Percentiles rank a stretch among this genome's conserved stretches.
Evolutionary conservation across 257 asterid species (phyloP).

Genomic region (Anisodus tanguticus): DNA sequence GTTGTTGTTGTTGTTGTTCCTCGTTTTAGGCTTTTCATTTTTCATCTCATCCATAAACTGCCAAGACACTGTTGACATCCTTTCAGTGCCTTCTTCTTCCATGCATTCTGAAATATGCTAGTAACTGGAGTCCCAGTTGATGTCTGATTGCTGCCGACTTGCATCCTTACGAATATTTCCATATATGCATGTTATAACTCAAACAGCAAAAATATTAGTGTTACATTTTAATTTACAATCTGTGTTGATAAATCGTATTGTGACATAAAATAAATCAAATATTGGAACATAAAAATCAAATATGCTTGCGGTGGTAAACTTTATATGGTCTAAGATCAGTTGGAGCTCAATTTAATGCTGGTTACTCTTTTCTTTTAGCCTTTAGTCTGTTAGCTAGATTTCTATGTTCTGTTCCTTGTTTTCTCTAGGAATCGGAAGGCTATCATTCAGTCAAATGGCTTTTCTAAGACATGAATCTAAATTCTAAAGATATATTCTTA

Average conservation of each 20-base stretch:
- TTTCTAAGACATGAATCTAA: background rate
- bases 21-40: too few relatives aligned
- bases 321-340: background rate
- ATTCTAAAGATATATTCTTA: background rate
- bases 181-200: background rate
- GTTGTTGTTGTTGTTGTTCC: too few relatives aligned
- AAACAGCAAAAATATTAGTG: background rate
- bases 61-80: too few relatives aligned
- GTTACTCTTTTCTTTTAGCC: background rate
- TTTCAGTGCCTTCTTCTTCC: too few relatives aligned
- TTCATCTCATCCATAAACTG: too few relatives aligned
- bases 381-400: background rate
- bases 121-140: too few relatives aligned
- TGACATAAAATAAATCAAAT: too few relatives aligned
- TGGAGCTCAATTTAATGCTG: slow-evolving; percentile 5
- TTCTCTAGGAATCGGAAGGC: background rate
- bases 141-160: background rate
- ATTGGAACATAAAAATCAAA: background rate
- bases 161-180: background rate
- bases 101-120: too few relatives aligned
- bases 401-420: background rate
- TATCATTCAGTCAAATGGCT: background rate
- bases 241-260: background rate
- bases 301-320: background rate
- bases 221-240: background rate